Base-by-base conservation (phyloP, 768 basidiomycete genomes). In the Naganishia friedmannii region DNA sequence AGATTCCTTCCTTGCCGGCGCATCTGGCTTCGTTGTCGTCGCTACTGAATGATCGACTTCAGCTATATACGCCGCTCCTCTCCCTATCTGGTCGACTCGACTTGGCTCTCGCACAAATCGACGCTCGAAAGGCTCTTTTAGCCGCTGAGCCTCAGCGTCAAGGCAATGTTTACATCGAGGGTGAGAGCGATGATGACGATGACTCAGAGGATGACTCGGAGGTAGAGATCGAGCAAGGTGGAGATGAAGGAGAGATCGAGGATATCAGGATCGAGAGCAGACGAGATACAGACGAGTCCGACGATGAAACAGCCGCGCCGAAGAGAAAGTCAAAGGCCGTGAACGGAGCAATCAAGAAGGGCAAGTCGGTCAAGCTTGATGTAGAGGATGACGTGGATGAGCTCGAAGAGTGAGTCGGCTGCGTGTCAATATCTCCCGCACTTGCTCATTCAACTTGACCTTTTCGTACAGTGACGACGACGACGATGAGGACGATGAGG, bases 1-100 rank as follows among this genome's bases (percentile, higher is more conserved):
- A 97, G 93, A 90, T 97, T 82, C 95, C 95, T 6, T 92, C 94
- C 73, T 85, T 99, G 17, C 91, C 97, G 26, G 86, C 89, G 42
- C 88, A 91, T 39, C 86, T 99, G 21, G 88, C 94, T 2, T 88
- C 88, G 5, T 85, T 99, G 26, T 92, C 81, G 83, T 89, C 23
- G 89, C 89, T 79, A 6, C 84, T 99, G 48, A 87, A 89, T 2
- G 85, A 89, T 37, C 87, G 96, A 26, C 83, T 96, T 39, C 85
- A 88, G 29, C 83, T 97, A 55, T 91, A 96, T 72, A 89, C 92
- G 72, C 90, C 88, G 69, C 84, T 99, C 23, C 84, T 94, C 12
- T 87, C 90, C 1, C 84, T 99, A 51, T 90, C 88, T 70, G 96
- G 96, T 31, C 87, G 92, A 68, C 84, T 98, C 32, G 95, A 97